Evolutionary conservation across 805 yeast genomes (phyloP).

Genomic region (Peterozyma toletana): DNA sequence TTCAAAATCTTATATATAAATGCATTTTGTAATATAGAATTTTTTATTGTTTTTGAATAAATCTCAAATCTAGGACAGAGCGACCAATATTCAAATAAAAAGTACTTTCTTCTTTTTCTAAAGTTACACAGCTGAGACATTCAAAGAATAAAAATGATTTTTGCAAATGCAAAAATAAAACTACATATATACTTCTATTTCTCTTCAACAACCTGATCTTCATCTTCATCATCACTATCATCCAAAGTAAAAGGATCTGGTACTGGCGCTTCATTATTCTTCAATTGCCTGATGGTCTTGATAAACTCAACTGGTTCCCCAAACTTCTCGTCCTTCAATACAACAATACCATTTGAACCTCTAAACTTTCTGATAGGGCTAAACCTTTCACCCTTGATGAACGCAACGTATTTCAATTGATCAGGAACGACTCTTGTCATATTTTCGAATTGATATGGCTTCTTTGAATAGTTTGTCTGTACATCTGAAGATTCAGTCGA

Average conservation of each 20-base stretch:
- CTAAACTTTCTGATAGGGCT: slow-evolving; percentile 75
- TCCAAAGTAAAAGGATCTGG: slow-evolving; percentile 65
- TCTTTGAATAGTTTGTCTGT: slow-evolving; percentile 48
- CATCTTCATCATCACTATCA: slow-evolving; percentile 47
- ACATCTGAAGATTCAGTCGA: slow-evolving; percentile 25
- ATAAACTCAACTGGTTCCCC: slow-evolving; percentile 57
- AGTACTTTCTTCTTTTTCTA: neutral
- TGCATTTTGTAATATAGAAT: neutral
- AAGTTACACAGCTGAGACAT: too few relatives aligned
- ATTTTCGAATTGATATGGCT: slow-evolving; percentile 67
- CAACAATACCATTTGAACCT: slow-evolving; percentile 64
- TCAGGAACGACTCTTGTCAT: slow-evolving; percentile 85
- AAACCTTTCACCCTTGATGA: slow-evolving; percentile 67
- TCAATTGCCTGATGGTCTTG: slow-evolving; percentile 78
- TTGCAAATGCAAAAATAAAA: too few relatives aligned
- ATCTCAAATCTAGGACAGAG: neutral
- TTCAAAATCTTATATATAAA: neutral
- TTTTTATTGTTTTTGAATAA: neutral
- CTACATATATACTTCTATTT: neutral
- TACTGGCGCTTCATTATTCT: slow-evolving; percentile 65
- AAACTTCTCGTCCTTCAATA: slow-evolving; percentile 58
- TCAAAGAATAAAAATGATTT: too few relatives aligned
- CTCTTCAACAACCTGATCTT: neutral
- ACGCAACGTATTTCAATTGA: slow-evolving; percentile 78
- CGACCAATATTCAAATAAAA: neutral